Evolutionary conservation across 352 stramenopile species (phyloP), one percentile per base, ranked within the genome.

Genomic region (Phytophthora meadii): DNA sequence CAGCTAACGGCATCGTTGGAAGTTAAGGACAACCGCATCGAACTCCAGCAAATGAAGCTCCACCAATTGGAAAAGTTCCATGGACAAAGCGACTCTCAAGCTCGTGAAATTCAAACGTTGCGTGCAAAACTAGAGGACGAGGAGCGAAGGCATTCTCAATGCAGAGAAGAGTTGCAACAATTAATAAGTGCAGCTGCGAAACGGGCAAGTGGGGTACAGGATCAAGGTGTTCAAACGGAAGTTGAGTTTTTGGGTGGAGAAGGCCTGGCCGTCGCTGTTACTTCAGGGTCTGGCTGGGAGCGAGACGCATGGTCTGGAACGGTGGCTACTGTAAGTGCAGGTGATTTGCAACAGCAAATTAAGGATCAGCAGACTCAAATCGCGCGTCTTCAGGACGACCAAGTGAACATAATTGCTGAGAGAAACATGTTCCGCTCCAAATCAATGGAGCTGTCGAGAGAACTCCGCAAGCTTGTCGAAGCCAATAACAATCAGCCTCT

Each of bases 11-110:
- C 74, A n/a, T 76, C 82, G 0, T 46, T 94, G 1, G 84, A 92
- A 52, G 75, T 92, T 3, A 94, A 93, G 58, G 81, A 94, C 40
- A 86, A 79, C 34, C 84, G 87, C 6, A 91, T 93, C 8, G 84
- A 92, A 39, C 65, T 77, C 1, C 82, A 91, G 24, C 79, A 92
- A 46, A 55, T 82, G 61, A 86, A 88, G 46, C 57, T 93, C 24
- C 65, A 65, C 2, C 81, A 92, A 51, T 55, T 94, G 15, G 83
- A 93, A 55, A 86, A 85, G 54, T 55, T 85, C 9, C 73, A 74
- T 8, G 65, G 74, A 1, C 82, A 90, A 36, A 73, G 80, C n/a
- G 70, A 67, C 0, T 54, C 70, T 4, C 71, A 90, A 59, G 68
- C 61, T 30, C 76, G 75, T 5, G 86, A 94, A 47, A 34, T 91